A percentile compares a stretch with the other conserved stretches of the same genome.
Evolutionary conservation across 495 filamentous ascomycete genomes (phyloP).

Genomic region (Trichoderma parareesei): DNA sequence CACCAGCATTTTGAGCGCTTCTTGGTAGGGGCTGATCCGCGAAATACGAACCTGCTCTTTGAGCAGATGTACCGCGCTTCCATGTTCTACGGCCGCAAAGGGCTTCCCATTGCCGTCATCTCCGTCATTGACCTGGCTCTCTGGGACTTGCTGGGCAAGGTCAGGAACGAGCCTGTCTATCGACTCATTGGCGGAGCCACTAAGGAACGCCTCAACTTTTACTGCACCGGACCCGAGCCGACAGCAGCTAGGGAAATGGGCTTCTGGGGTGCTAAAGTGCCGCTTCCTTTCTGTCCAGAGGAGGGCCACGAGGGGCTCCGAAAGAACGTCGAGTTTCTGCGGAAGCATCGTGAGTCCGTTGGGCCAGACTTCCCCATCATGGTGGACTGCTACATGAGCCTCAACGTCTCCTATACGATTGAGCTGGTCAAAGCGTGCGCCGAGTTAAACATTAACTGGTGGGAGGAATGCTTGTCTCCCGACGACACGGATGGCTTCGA

Average conservation of each 20-base stretch:
- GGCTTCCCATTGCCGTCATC: slow-evolving; percentile 80
- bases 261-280: slow-evolving; percentile 83
- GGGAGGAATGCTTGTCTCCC: slow-evolving; percentile 85
- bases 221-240: slow-evolving; percentile 87
- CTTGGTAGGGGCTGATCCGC: slow-evolving; percentile 78
- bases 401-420: slow-evolving; percentile 87
- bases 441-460: slow-evolving; percentile 88
- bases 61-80: slow-evolving; percentile 94
- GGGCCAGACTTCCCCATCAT: slow-evolving; percentile 87
- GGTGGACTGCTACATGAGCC: slow-evolving; percentile 94
- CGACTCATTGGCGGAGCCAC: slow-evolving; percentile 86
- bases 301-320: slow-evolving; percentile 71
- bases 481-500: slow-evolving; percentile 88
- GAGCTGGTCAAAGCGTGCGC: slow-evolving; percentile 73
- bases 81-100: slow-evolving; percentile 94
- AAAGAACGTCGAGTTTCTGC: slow-evolving; percentile 84
- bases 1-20: slow-evolving; percentile 88
- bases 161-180: slow-evolving; percentile 87
- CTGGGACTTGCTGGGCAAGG: slow-evolving; percentile 86
- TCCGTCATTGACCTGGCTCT: slow-evolving; percentile 87
- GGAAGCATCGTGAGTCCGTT: slow-evolving; percentile 72
- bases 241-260: slow-evolving; percentile 69
- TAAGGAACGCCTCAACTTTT: slow-evolving; percentile 72
- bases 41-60: slow-evolving; percentile 80
- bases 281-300: slow-evolving; percentile 79